These are phyloP conservation scores for Ceratocystis cubensis DNA, from an alignment of 2,329 filamentous ascomycete genomes.

Conservation along the genomic window DNA sequence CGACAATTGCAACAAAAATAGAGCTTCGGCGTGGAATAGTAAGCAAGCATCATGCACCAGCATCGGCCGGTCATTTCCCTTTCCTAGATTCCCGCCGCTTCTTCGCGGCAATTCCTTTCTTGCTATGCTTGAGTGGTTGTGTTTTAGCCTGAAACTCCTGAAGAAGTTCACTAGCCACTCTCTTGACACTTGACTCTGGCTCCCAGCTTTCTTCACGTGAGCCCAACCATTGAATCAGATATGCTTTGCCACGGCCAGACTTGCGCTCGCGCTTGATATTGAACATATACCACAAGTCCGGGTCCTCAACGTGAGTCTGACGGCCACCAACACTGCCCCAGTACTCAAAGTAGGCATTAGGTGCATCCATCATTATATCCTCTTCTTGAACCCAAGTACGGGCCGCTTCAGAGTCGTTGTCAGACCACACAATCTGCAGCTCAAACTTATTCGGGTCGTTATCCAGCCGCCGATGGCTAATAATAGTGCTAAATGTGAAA, in stretches of 20 bases:
- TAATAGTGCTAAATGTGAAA: not conserved
- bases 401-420: not conserved
- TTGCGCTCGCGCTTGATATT: slow-evolving; percentile 13
- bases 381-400: slow-evolving; percentile 16
- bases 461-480: slow-evolving; percentile 9
- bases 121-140: not conserved
- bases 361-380: slow-evolving; percentile 16
- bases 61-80: not conserved
- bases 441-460: slow-evolving; percentile 17
- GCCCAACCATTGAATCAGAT: slow-evolving; percentile 18
- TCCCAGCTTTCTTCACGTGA: slow-evolving; percentile 20
- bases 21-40: no score
- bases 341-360: slow-evolving; percentile 16
- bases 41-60: not conserved
- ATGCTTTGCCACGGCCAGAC: slow-evolving; percentile 4
- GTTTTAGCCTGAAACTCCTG: slow-evolving; percentile 10
- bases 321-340: slow-evolving; percentile 18
- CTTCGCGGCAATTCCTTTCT: not conserved
- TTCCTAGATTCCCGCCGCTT: not conserved
- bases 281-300: slow-evolving; percentile 20
- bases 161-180: slow-evolving; percentile 10
- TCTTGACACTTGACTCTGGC: slow-evolving; percentile 10
- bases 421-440: slow-evolving; percentile 13
- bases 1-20: no score
- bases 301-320: slow-evolving; percentile 16